These are phyloP conservation scores for Neofusicoccum umdonicola DNA, from an alignment of 2,329 filamentous ascomycete species.

Conservation along the genomic window DNA sequence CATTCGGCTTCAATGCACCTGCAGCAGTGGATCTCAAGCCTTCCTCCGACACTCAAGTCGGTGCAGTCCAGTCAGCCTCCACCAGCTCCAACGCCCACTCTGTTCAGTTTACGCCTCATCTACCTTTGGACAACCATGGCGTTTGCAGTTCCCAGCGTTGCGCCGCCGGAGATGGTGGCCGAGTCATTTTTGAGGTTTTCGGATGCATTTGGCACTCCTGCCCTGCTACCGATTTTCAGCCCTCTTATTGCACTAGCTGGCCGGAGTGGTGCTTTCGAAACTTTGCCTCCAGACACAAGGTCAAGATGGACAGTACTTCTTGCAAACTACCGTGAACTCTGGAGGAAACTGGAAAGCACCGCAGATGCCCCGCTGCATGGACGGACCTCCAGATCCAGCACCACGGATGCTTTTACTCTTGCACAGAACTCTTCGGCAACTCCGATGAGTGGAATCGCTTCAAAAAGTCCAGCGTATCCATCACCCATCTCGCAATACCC, in stretches of 20 bases:
- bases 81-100: conserved; percentile 11
- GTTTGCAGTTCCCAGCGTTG: conserved; percentile 23
- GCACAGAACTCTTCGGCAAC: background rate
- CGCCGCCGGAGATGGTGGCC: conserved; percentile 22
- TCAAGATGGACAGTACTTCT: conserved; percentile 10
- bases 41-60: conserved; percentile 11
- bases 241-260: conserved; percentile 15
- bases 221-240: conserved; percentile 28
- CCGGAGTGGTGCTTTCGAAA: conserved; percentile 13
- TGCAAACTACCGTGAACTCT: conserved; percentile 4
- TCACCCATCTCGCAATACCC: conserved; percentile 14
- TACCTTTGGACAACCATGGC: conserved; percentile 28
- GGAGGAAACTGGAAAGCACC: conserved; percentile 1
- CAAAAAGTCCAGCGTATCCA: background rate
- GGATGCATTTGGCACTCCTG: conserved; percentile 25
- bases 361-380: background rate
- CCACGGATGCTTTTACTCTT: background rate
- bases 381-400: background rate
- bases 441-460: background rate
- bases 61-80: conserved; percentile 8
- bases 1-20: conserved; percentile 10
- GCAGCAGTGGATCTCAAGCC: conserved; percentile 12
- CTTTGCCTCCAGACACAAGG: background rate
- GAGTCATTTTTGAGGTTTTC: conserved; percentile 28
- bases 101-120: conserved; percentile 25